Conservation (phyloP, 108 stramenopile species). For the Nitzschia palea region DNA sequence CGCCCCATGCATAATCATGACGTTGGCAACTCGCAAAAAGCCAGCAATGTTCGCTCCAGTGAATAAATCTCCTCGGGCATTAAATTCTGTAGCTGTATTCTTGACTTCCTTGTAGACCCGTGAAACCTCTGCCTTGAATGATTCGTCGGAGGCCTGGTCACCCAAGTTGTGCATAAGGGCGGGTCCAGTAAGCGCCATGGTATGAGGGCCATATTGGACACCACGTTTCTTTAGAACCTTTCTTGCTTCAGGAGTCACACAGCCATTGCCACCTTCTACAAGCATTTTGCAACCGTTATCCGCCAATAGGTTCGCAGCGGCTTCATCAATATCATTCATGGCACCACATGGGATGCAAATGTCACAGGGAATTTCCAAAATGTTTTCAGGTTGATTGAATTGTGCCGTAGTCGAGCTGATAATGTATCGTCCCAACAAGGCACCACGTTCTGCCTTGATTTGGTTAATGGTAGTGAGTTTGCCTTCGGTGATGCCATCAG, state of each 20-base stretch:
- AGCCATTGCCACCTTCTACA: conserved; percentile 88
- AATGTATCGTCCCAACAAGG: conserved; percentile 87
- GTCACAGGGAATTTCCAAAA: conserved; percentile 91
- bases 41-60: conserved; percentile 92
- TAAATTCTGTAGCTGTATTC: conserved; percentile 91
- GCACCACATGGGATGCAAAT: conserved; percentile 90
- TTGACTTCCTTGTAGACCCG: conserved; percentile 89
- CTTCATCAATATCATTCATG: conserved; percentile 77
- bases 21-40: conserved; percentile 95
- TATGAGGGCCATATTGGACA: conserved; percentile 87
- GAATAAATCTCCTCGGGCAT: conserved; percentile 90
- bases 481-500: conserved; percentile 88
- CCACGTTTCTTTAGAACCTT: conserved; percentile 86
- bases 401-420: conserved; percentile 84
- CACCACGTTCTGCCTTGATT: conserved; percentile 95
- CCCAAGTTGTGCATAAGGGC: conserved; percentile 82
- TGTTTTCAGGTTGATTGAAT: conserved; percentile 78
- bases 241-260: conserved; percentile 72
- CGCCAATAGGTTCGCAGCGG: conserved; percentile 72
- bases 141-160: conserved; percentile 66
- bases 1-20: conserved; percentile 94
- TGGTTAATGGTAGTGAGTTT: conserved; percentile 89
- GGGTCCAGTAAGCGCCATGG: conserved; percentile 84
- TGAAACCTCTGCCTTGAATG: conserved; percentile 69
- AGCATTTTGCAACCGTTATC: conserved; percentile 91